These are phyloP conservation scores for Tetrapisispora namnaoensis DNA, from an alignment of 805 yeast genomes.

Conservation along the genomic window DNA sequence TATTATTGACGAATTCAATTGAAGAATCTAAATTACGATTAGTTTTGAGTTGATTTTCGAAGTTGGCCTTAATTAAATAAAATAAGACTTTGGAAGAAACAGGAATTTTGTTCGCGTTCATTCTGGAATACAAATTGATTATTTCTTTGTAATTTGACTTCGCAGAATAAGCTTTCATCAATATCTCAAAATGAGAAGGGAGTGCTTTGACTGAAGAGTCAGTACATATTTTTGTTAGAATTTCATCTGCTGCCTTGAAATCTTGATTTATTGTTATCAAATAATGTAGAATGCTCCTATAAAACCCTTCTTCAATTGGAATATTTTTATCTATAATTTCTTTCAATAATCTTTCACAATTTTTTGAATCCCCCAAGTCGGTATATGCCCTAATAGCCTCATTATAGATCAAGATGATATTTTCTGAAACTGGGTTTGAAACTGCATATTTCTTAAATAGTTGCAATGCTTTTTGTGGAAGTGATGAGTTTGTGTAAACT, in stretches of 20 bases:
- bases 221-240: conserved; percentile 13
- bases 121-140: conserved; percentile 18
- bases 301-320: conserved; percentile 17
- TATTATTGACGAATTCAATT: conserved; percentile 24
- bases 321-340: conserved; percentile 8
- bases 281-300: conserved; percentile 15
- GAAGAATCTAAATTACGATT: conserved; percentile 23
- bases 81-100: conserved; percentile 23
- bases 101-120: conserved; percentile 17
- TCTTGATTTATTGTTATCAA: conserved; percentile 12
- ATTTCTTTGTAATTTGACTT: conserved; percentile 22
- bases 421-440: not conserved
- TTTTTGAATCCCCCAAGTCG: conserved; percentile 6
- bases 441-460: conserved; percentile 15
- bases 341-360: conserved; percentile 15
- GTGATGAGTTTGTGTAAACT: conserved; percentile 18
- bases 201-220: conserved; percentile 11
- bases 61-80: conserved; percentile 25
- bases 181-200: conserved; percentile 21
- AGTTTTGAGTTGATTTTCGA: conserved; percentile 21
- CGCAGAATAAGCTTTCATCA: conserved; percentile 26
- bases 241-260: conserved; percentile 13
- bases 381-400: conserved; percentile 19
- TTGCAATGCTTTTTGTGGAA: conserved; percentile 13
- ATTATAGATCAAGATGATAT: conserved; percentile 13